Evolutionary conservation across 1,284 basidiomycete species (phyloP).

Genomic region (Bjerkandera adusta): DNA sequence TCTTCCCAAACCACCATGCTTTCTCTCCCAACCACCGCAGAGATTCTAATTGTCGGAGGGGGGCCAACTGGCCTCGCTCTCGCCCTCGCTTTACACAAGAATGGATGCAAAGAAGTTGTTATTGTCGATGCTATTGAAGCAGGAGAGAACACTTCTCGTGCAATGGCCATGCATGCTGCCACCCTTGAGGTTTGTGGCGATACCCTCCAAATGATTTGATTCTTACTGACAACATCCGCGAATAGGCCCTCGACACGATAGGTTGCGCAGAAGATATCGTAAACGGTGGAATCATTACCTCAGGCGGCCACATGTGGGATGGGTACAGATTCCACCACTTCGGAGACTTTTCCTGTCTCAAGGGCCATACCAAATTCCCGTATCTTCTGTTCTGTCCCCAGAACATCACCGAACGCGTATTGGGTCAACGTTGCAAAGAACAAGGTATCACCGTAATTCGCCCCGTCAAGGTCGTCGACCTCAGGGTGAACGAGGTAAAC

Average conservation of each 20-base stretch:
- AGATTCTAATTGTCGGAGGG: constrained; percentile 46
- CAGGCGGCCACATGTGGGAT: constrained; percentile 29
- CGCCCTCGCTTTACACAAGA: constrained; percentile 42
- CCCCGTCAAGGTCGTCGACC: constrained; percentile 34
- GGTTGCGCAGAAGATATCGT: constrained; percentile 41
- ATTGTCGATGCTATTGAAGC: constrained; percentile 42
- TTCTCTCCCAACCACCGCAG: constrained; percentile 28
- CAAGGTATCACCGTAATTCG: constrained; percentile 33
- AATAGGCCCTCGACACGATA: constrained; percentile 45
- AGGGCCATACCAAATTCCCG: constrained; percentile 42
- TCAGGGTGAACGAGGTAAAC: constrained; percentile 20
- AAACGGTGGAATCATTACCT: constrained; percentile 35
- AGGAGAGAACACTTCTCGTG: constrained; percentile 28
- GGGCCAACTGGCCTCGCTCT: constrained; percentile 44
- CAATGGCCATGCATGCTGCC: constrained; percentile 28
- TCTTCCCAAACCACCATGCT: constrained; percentile 21
- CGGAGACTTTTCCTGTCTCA: constrained; percentile 31
- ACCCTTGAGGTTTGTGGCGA: constrained; percentile 27
- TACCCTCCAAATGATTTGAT: neutral
- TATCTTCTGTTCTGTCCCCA: constrained; percentile 46
- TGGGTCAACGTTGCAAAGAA: constrained; percentile 35
- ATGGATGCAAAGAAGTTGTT: constrained; percentile 41
- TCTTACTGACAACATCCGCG: neutral
- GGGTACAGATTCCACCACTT: constrained; percentile 28
- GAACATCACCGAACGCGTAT: constrained; percentile 41